Base-by-base conservation (phyloP, 768 basidiomycete species). In the Agaricus bisporus region DNA sequence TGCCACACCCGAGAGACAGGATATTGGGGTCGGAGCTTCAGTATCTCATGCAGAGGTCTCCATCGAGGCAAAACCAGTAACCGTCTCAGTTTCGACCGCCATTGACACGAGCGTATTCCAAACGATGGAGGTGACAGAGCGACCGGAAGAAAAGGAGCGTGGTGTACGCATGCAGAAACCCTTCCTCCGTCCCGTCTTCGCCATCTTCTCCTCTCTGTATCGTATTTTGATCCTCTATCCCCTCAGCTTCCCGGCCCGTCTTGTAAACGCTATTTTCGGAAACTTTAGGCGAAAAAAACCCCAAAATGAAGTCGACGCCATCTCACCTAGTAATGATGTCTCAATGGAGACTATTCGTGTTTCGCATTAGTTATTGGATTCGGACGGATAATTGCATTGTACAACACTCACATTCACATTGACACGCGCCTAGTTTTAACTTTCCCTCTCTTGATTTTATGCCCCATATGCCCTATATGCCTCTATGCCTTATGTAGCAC, bases 11-110 rank as follows among this genome's bases (percentile, higher is more conserved):
- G 56, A 61, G 18, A 70, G 68, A 17, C 65, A 67, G 17, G 71
- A 78, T 25, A 69, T 71, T 18, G 75, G 71, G 25, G 68, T 84
- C 51, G 82, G 83, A 56, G 83, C 83, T 5, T 71, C 70, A 2
- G 39, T 48, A 10, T 35, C 46, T 0, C 53, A 54, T 26, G 39
- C 53, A 2, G 53, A 54, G 5, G 46, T 42, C 14, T 48, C 53
- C 18, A 42, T 54, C 3, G 46, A 54, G 10, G 53, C 53, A 11
- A 22, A 26, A 20, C 53, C 53, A 25, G 38, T 56, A 15, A 83
- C 83, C 4, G 63, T 63, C 22, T 70, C 72, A 22, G 64, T 69
- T 12, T 77, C 77, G 35, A 69, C 63, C 15, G 72, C 63, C n/a
- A 71, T 83, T 35, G 75, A 79, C 37, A 78, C 78, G 36, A 70